Evolutionary conservation across 805 yeast species (phyloP).

Genomic region (Hanseniaspora guilliermondii): DNA sequence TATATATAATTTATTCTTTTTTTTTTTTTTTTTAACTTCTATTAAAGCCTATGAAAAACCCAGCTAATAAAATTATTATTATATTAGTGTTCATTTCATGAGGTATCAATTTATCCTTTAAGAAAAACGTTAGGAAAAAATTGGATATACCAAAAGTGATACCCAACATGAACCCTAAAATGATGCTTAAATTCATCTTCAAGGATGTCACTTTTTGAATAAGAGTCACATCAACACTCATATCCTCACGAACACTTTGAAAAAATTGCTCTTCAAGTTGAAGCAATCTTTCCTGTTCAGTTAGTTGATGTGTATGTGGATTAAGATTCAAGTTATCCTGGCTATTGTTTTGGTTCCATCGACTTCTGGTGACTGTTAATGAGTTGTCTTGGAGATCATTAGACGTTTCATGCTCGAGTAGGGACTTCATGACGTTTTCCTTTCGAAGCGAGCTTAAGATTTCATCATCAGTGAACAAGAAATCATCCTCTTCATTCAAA

Average conservation of each 20-base stretch:
- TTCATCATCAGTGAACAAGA: constrained; percentile 11
- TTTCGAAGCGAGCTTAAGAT: not conserved
- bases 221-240: constrained; percentile 35
- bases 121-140: constrained; percentile 39
- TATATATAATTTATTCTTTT: not conserved
- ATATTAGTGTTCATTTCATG: constrained; percentile 56
- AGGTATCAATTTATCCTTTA: constrained; percentile 43
- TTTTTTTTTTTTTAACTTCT: constrained; percentile 23
- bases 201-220: constrained; percentile 22
- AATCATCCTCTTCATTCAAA: constrained; percentile 5
- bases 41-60: constrained; percentile 53
- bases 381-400: not conserved
- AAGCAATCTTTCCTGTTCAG: constrained; percentile 10
- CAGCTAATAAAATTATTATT: constrained; percentile 56
- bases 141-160: constrained; percentile 64
- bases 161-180: constrained; percentile 62
- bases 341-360: not conserved
- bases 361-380: not conserved
- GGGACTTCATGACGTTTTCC: not conserved
- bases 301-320: not conserved
- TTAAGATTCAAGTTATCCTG: not conserved
- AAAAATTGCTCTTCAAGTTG: constrained; percentile 82
- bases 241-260: constrained; percentile 51
- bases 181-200: constrained; percentile 50
- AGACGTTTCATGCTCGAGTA: not conserved